phyloP scores from a whole-genome alignment of 306 rosid genomes.

The cucumber (Cucumis sativus) region DNA sequence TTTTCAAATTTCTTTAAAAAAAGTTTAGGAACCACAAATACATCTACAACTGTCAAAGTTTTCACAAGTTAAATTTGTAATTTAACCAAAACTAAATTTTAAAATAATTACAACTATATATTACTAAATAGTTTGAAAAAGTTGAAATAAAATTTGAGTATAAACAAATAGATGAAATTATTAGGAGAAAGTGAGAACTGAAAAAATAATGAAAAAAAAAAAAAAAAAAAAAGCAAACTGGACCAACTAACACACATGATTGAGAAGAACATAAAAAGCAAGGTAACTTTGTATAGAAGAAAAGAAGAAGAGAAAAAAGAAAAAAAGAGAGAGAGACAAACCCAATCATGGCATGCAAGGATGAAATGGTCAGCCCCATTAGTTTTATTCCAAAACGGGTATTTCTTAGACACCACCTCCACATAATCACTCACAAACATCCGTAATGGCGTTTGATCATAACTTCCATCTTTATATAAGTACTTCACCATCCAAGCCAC shows the following conservation, averaged over 20 bases:
- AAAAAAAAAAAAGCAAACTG: too few species aligned
- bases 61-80: too few species aligned
- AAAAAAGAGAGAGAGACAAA: slow-evolving; percentile 15
- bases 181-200: too few species aligned
- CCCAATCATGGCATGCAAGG: slow-evolving; percentile 93
- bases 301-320: not conserved
- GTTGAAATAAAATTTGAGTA: too few species aligned
- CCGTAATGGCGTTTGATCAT: slow-evolving; percentile 31
- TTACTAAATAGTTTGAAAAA: too few species aligned
- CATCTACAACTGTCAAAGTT: too few species aligned
- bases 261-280: not conserved
- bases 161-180: too few species aligned
- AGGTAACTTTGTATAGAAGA: not conserved
- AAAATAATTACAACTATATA: too few species aligned
- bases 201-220: too few species aligned
- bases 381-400: slow-evolving; percentile 78
- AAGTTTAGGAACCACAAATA: too few species aligned
- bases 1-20: too few species aligned
- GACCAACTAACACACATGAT: not conserved
- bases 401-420: slow-evolving; percentile 30
- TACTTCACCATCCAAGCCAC: slow-evolving; percentile 90
- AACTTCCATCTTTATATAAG: slow-evolving; percentile 31
- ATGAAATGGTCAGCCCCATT: slow-evolving; percentile 91
- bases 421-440: slow-evolving; percentile 61
- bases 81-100: too few species aligned